Base-by-base conservation (phyloP, 148 eudicot species). In the Vaccinium myrtillus region DNA sequence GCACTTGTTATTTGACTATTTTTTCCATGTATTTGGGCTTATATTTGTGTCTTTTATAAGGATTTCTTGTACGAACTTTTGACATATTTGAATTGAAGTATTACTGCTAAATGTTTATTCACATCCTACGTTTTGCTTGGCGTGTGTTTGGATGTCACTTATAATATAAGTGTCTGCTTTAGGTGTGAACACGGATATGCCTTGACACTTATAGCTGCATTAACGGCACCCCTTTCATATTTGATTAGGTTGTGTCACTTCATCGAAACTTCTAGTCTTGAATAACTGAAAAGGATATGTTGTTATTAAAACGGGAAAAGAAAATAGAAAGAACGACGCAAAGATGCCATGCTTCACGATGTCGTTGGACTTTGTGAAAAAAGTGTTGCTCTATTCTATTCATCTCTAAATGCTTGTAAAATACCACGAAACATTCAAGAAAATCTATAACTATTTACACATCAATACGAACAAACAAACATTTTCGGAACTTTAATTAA, bases 311-410 rank as follows among this genome's bases (percentile, higher is more conserved):
- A 23, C 1, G 4, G 14, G 2, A 8, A 75, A 43, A 75, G n/a
- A 75, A 43, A 7, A 19, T 4, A 43, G 49, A 75, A 43, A 43
- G 13, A 75, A 19, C 8, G 14, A 75, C 0, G 25, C 14, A 43
- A 43, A 18, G 43, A 75, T 6, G n/a, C 13, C 78, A 75, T 75
- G 78, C 53, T 75, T 75, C 78, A 75, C 19, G 78, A 43, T 43
- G 78, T 16, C 53, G 23, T n/a, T 75, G 5, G 78, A 75, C 51
- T 36, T 75, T 18, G 46, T 75, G n/a, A 75, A 6, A 18, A 43
- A 0, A 75, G 4, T 15, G 21, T 19, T 32, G 32, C 2, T 18
- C 0, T 19, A 39, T 75, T 75, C 14, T 48, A 75, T 43, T 75
- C 53, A 75, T 75, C 25, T 19, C 23, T 21, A 48, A 43, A 19